Evolutionary conservation across 2,329 filamentous ascomycete species (phyloP).

Genomic region (Cladosporium sp.): DNA sequence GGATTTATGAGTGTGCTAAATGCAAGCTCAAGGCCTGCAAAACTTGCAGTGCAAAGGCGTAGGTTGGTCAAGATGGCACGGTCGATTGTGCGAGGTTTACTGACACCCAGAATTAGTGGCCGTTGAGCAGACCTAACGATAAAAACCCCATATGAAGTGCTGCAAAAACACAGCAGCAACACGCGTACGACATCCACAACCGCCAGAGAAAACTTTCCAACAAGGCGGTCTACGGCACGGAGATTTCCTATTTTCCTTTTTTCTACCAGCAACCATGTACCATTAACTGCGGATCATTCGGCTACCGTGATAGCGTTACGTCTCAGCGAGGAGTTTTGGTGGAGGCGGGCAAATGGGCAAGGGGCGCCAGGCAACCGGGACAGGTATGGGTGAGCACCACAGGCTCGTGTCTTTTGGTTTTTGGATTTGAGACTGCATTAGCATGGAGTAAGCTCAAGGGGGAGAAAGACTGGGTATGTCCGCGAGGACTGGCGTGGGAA

Average conservation of each 20-base stretch:
- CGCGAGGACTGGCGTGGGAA: slow-evolving; percentile 18
- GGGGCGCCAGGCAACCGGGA: too few species aligned
- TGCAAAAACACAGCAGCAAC: too few species aligned
- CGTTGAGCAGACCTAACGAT: too few species aligned
- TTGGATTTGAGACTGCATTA: too few species aligned
- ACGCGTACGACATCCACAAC: too few species aligned
- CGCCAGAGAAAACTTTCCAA: too few species aligned
- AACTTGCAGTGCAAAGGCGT: slow-evolving; percentile 43
- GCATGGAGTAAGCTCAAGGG: background rate
- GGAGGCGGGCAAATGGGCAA: slow-evolving; percentile 5
- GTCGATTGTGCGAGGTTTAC: too few species aligned
- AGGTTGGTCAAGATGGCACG: too few species aligned
- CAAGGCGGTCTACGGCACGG: background rate
- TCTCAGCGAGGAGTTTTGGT: slow-evolving; percentile 26
- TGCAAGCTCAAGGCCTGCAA: slow-evolving; percentile 50
- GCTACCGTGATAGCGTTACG: slow-evolving; percentile 23
- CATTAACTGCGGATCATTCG: background rate
- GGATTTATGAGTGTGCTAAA: slow-evolving; percentile 47
- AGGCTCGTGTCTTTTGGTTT: too few species aligned
- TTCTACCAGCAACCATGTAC: background rate
- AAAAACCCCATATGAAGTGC: too few species aligned
- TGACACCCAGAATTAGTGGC: too few species aligned
- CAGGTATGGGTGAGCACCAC: too few species aligned
- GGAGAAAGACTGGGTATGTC: slow-evolving; percentile 17
- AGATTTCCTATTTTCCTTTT: background rate